These are phyloP conservation scores for Aureobasidium sp. DNA, from an alignment of 2,329 filamentous ascomycete species.

Conservation along the genomic window DNA sequence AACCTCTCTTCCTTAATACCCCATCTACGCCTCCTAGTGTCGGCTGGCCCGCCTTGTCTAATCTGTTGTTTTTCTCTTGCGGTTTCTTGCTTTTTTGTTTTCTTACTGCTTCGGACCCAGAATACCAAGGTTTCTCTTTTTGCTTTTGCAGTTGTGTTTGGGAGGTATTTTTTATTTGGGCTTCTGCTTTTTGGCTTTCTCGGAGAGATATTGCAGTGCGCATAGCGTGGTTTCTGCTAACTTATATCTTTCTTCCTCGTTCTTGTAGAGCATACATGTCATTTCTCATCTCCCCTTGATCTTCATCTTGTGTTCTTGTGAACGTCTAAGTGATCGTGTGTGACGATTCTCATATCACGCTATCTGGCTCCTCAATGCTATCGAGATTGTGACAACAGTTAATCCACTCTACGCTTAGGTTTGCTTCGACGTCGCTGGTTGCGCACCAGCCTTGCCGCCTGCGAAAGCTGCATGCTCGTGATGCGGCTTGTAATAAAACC, in stretches of 20 bases:
- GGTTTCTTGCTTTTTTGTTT: slow-evolving; percentile 12
- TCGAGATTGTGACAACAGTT: background rate
- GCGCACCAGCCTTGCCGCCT: background rate
- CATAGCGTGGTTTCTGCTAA: slow-evolving; percentile 14
- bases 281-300: background rate
- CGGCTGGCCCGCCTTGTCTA: slow-evolving; percentile 29
- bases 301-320: background rate
- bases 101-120: slow-evolving; percentile 19
- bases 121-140: slow-evolving; percentile 24
- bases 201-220: slow-evolving; percentile 7
- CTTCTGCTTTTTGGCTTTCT: slow-evolving; percentile 3
- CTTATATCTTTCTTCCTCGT: background rate
- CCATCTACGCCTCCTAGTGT: slow-evolving; percentile 4
- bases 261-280: slow-evolving; percentile 10
- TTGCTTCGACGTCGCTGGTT: background rate
- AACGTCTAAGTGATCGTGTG: background rate
- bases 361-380: background rate
- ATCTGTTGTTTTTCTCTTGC: slow-evolving; percentile 16
- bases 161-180: background rate
- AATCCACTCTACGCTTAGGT: too few species aligned
- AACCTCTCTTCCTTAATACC: slow-evolving; percentile 13
- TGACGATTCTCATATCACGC: background rate
- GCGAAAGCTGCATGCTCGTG: slow-evolving; percentile 68
- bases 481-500: slow-evolving; percentile 74
- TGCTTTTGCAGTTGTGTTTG: background rate